A percentile compares a stretch with the other conserved stretches of the same genome.
Evolutionary conservation across 192 early-diverging fungal species (phyloP).

Genomic region (Gigaspora rosea): DNA sequence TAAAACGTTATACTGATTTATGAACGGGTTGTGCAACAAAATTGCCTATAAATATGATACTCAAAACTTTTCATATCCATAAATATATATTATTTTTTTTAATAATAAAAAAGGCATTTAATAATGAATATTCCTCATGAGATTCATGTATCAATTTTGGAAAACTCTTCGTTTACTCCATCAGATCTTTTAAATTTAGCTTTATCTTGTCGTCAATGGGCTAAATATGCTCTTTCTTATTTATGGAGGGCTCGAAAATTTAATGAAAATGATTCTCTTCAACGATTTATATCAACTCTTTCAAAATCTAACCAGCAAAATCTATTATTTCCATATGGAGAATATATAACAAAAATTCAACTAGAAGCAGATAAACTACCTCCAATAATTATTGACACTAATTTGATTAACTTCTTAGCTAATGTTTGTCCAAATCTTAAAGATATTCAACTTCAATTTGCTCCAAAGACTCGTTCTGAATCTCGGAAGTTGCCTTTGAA

Average conservation of each 20-base stretch:
- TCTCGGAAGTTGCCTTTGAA: conserved; percentile 3
- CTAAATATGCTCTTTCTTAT: neutral
- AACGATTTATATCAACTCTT: neutral
- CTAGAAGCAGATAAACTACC: conserved; percentile 5
- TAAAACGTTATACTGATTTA: no score
- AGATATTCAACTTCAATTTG: conserved; percentile 4
- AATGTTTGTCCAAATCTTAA: conserved; percentile 21
- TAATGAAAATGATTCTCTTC: neutral
- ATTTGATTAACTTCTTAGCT: conserved; percentile 21
- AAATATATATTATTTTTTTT: no score
- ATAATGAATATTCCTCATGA: conserved; percentile 3
- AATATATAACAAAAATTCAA: conserved; percentile 15
- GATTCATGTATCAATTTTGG: conserved; percentile 3
- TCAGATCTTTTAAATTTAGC: conserved; percentile 1
- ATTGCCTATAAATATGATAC: no score
- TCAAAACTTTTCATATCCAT: no score
- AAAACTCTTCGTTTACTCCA: neutral
- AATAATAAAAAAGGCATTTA: neutral
- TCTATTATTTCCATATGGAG: conserved; percentile 5
- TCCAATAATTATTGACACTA: conserved; percentile 9
- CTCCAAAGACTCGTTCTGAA: neutral
- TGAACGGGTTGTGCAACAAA: no score
- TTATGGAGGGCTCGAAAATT: conserved; percentile 17
- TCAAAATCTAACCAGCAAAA: neutral
- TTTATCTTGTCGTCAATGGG: conserved; percentile 22